A percentile compares a stretch with the other conserved stretches of the same genome.
Conservation (phyloP, 495 filamentous ascomycete species). For the Hypoxylon fuscum region DNA sequence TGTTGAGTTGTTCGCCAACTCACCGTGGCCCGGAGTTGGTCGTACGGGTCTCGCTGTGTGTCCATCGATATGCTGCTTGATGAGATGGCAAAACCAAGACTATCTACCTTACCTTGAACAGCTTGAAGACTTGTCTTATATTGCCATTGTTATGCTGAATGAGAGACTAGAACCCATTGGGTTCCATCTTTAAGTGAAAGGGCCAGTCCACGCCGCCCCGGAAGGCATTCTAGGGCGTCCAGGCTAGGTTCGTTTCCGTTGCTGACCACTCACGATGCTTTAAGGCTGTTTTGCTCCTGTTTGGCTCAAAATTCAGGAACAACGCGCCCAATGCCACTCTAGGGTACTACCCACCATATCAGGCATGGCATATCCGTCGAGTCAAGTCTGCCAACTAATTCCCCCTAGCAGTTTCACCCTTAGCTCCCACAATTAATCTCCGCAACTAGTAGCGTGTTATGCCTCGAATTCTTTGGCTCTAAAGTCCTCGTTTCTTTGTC, state of each 20-base stretch:
- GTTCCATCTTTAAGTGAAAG: constrained; percentile 4
- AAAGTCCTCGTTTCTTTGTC: constrained; percentile 15
- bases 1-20: constrained; percentile 13
- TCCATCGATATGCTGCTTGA: neutral
- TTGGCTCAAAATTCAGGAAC: constrained; percentile 38
- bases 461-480: constrained; percentile 24
- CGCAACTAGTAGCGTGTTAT: constrained; percentile 15
- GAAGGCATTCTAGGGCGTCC: constrained; percentile 16
- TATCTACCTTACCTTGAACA: neutral
- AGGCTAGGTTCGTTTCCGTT: constrained; percentile 2
- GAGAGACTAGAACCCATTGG: neutral
- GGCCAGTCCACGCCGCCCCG: constrained; percentile 14
- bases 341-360: constrained; percentile 24
- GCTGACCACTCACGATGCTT: constrained; percentile 24
- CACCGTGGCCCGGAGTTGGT: constrained; percentile 18
- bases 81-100: neutral
- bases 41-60: neutral
- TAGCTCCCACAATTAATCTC: constrained; percentile 41
- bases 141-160: constrained; percentile 17
- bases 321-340: constrained; percentile 36
- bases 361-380: constrained; percentile 8
- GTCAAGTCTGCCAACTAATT: neutral
- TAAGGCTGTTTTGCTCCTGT: constrained; percentile 18
- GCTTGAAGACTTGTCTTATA: constrained; percentile 10
- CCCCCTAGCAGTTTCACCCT: constrained; percentile 32